phyloP scores from a whole-genome alignment of 2,329 filamentous ascomycete species.

The Colletotrichum lentis region DNA sequence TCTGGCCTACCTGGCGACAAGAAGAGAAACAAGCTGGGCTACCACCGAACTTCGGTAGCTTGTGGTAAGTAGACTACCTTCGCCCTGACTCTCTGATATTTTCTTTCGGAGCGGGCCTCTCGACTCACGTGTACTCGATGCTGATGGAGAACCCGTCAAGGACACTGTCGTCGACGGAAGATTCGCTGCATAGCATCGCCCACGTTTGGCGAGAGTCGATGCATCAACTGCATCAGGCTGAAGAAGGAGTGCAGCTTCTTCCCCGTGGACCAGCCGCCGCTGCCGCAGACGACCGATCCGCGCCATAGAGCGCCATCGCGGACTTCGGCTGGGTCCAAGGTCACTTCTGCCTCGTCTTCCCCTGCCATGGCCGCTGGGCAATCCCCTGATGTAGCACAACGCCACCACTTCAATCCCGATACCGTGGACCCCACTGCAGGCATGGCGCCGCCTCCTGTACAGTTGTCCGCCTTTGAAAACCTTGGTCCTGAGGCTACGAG shows the following conservation, averaged over 20 bases:
- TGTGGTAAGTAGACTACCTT: conserved; percentile 75
- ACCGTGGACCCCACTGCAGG: conserved; percentile 55
- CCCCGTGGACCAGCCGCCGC: conserved; percentile 80
- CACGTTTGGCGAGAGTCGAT: conserved; percentile 77
- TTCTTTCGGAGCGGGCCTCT: background rate
- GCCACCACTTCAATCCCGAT: conserved; percentile 54
- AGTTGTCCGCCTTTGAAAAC: conserved; percentile 49
- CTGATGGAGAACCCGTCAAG: conserved; percentile 56
- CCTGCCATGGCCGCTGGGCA: conserved; percentile 56
- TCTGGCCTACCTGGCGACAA: conserved; percentile 57
- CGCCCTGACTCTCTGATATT: background rate
- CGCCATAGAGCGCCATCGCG: conserved; percentile 54
- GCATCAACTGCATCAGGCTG: conserved; percentile 90
- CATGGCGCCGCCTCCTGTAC: conserved; percentile 55
- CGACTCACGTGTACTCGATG: conserved; percentile 4
- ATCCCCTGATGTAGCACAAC: conserved; percentile 52
- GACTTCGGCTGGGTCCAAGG: conserved; percentile 51
- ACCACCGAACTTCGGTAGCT: conserved; percentile 93
- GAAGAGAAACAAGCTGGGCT: conserved; percentile 88
- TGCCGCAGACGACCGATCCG: conserved; percentile 49
- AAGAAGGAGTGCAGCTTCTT: conserved; percentile 96
- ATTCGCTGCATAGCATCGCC: conserved; percentile 86
- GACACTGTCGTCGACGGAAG: conserved; percentile 90
- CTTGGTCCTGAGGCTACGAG: conserved; percentile 54
- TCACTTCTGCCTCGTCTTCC: conserved; percentile 58